Evolutionary conservation across 2,329 filamentous ascomycete genomes (phyloP).

Genomic region (Ophiostoma pallidulum): DNA sequence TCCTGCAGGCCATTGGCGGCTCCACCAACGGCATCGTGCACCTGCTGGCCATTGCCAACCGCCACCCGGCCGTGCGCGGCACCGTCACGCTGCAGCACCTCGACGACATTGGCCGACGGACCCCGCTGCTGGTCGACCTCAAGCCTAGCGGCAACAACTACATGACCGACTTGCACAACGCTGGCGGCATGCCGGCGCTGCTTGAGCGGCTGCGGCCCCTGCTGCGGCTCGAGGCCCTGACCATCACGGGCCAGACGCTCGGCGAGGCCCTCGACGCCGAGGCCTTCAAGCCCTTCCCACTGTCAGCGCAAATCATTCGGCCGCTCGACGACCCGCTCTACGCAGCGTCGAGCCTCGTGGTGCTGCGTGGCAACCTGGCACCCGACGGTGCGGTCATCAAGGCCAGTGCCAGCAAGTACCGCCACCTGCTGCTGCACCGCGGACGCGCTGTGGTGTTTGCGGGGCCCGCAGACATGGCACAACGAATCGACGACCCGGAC

Average conservation of each 20-base stretch:
- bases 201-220: conserved; percentile 69
- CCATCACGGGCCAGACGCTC: conserved; percentile 76
- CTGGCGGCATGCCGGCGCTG: conserved; percentile 75
- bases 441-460: conserved; percentile 54
- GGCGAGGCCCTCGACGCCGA: conserved; percentile 66
- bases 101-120: conserved; percentile 66
- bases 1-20: conserved; percentile 73
- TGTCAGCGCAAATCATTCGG: conserved; percentile 43
- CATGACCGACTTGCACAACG: conserved; percentile 84
- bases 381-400: conserved; percentile 80
- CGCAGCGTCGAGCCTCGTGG: conserved; percentile 66
- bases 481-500: conserved; percentile 44
- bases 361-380: conserved; percentile 74
- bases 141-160: conserved; percentile 81
- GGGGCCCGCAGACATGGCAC: conserved; percentile 65
- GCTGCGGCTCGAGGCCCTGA: conserved; percentile 66
- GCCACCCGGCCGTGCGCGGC: conserved; percentile 55
- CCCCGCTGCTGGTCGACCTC: conserved; percentile 73
- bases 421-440: conserved; percentile 38
- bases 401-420: conserved; percentile 77
- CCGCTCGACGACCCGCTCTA: conserved; percentile 59
- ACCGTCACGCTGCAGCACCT: conserved; percentile 45
- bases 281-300: conserved; percentile 44
- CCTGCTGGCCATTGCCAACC: conserved; percentile 73
- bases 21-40: conserved; percentile 81